These are phyloP conservation scores for Suhomyces chickasaworum DNA, from an alignment of 1,139 yeast species.

Conservation along the genomic window DNA sequence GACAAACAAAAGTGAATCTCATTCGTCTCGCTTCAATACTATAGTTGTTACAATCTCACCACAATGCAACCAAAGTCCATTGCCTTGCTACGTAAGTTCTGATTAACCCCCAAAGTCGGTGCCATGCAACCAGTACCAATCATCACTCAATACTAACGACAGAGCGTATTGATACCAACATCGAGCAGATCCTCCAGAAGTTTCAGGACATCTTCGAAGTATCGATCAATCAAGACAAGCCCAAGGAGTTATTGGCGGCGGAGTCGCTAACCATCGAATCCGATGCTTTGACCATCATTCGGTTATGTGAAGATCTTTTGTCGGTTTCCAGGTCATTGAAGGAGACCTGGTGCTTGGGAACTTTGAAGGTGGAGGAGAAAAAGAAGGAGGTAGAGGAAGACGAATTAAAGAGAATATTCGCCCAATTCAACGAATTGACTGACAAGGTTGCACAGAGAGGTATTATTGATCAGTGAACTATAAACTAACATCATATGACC, in stretches of 20 bases:
- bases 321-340: slow-evolving; percentile 50
- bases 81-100: slow-evolving; percentile 47
- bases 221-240: slow-evolving; percentile 45
- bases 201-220: slow-evolving; percentile 50
- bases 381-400: slow-evolving; percentile 22
- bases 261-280: slow-evolving; percentile 59
- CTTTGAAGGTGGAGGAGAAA: slow-evolving; percentile 38
- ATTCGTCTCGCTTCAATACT: too few species aligned
- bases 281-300: slow-evolving; percentile 51
- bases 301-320: slow-evolving; percentile 55
- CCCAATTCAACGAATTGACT: slow-evolving; percentile 45
- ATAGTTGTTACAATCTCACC: too few species aligned
- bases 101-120: too few species aligned
- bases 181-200: slow-evolving; percentile 46
- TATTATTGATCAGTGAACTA: not conserved
- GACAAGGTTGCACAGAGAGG: slow-evolving; percentile 32
- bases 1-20: too few species aligned
- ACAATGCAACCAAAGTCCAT: slow-evolving; percentile 49
- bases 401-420: slow-evolving; percentile 32
- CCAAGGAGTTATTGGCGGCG: slow-evolving; percentile 53
- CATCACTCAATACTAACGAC: slow-evolving; percentile 22
- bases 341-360: slow-evolving; percentile 61
- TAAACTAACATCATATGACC: too few species aligned
- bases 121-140: too few species aligned
- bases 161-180: slow-evolving; percentile 45